Base-by-base conservation (phyloP, 352 stramenopile genomes). In the Phytophthora pisi region DNA sequence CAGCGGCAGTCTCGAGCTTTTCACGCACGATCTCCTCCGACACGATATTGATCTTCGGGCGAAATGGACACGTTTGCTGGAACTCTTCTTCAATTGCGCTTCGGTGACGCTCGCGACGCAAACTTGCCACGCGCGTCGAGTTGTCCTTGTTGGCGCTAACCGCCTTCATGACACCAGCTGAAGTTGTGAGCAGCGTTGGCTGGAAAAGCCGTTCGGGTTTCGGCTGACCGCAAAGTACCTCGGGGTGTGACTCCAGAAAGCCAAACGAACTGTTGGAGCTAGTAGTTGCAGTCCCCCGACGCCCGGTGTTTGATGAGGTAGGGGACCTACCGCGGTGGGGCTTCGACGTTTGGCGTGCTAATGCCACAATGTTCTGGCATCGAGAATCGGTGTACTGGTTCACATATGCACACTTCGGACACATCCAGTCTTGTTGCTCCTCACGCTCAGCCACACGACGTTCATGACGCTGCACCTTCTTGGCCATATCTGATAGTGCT, bases 21-120 rank as follows among this genome's bases (percentile, higher is more conserved):
- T 95, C 84, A 3, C 79, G 83, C 18, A 95, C 77, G 43, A 95
- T 90, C 40, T 92, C 86, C 57, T 82, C 72, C 4, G 84, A 93
- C 1, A 89, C 68, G 5, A 68, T 72, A 51, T 92, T 95, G 61
- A 95, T 90, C 63, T 79, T 89, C 4, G 86, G 86, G 9, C 73
- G 75, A 54, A 95, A 95, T 28, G 86, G 82, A 57, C 79, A 92
- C 0, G 76, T 82, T 69, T 86, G 68, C 7, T 75, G 57, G 58
- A 92, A 95, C 49, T 89, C 73, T 7, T 90, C 77, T 54, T 92
- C 79, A 42, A 90, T 79, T 0, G 79, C 78, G 31, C 75, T 73
- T 64, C 92, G 71, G 45, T 78, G 84, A 3, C 77, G 71, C 54
- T 90, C 73, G 16, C 81, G 81, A 1, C 84, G 64, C 15, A 75